Conservation (phyloP, 768 basidiomycete genomes). For the Mycena albidolilacea region DNA sequence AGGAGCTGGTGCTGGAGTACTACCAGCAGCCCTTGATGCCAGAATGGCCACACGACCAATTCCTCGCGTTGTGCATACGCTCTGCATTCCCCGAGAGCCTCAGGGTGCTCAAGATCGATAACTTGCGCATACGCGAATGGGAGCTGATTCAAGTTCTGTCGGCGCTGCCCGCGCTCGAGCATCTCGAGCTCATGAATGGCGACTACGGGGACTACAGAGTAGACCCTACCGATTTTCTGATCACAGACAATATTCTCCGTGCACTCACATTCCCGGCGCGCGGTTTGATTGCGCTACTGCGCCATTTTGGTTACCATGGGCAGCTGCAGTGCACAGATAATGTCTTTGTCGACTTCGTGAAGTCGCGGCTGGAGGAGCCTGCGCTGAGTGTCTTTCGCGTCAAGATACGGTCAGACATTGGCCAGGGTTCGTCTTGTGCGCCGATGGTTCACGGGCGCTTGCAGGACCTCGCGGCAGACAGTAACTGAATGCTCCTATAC, state of each 20-base stretch:
- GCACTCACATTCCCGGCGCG: neutral
- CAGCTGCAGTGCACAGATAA: neutral
- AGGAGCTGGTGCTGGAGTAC: neutral
- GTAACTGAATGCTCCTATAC: too few species aligned
- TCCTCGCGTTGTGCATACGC: neutral
- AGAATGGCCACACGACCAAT: conserved; percentile 4
- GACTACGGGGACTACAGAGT: neutral
- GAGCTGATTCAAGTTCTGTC: conserved; percentile 6
- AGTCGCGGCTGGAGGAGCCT: conserved; percentile 4
- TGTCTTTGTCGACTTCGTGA: conserved; percentile 4
- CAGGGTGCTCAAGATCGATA: neutral
- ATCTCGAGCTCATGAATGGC: conserved; percentile 6
- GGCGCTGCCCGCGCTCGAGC: neutral
- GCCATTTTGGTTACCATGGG: conserved; percentile 3
- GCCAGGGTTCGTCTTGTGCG: neutral
- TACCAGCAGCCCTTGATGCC: neutral
- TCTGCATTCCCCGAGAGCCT: conserved; percentile 2
- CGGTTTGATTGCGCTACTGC: neutral
- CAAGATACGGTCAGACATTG: neutral
- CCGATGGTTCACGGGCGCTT: too few species aligned
- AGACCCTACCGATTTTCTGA: neutral
- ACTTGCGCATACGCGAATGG: conserved; percentile 1
- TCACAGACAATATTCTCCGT: neutral
- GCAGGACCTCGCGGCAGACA: too few species aligned
- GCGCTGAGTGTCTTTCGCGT: neutral